Conservation (phyloP, 2,329 filamentous ascomycete species). For the Ciborinia camelliae region DNA sequence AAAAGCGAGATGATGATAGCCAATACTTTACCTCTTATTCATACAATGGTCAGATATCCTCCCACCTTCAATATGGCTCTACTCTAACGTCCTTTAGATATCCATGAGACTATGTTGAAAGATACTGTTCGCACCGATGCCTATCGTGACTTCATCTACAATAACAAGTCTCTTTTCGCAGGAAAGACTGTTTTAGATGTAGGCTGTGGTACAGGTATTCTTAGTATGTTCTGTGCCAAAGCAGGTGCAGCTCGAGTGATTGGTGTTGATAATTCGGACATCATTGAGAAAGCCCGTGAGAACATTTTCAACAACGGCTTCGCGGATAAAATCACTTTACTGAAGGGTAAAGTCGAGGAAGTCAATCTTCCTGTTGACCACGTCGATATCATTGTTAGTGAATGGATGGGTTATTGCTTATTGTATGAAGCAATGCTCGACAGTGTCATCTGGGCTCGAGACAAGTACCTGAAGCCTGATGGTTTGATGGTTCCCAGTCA, state of each 20-base stretch:
- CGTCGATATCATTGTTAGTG: slow-evolving; percentile 92
- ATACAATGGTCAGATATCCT: slow-evolving; percentile 53
- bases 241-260: slow-evolving; percentile 84
- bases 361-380: slow-evolving; percentile 71
- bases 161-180: slow-evolving; percentile 81
- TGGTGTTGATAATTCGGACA: slow-evolving; percentile 88
- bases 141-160: slow-evolving; percentile 93
- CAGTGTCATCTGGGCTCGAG: slow-evolving; percentile 82
- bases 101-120: slow-evolving; percentile 95
- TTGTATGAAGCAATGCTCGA: slow-evolving; percentile 96
- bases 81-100: slow-evolving; percentile 52
- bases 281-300: slow-evolving; percentile 80
- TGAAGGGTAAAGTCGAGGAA: slow-evolving; percentile 86
- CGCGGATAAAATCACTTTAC: slow-evolving; percentile 68
- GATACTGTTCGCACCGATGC: slow-evolving; percentile 83
- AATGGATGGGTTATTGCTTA: slow-evolving; percentile 97
- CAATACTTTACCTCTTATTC: slow-evolving; percentile 64
- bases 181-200: slow-evolving; percentile 88
- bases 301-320: slow-evolving; percentile 82
- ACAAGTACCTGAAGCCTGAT: slow-evolving; percentile 75
- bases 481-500: slow-evolving; percentile 86
- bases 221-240: slow-evolving; percentile 92
- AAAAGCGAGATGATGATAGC: slow-evolving; percentile 51
- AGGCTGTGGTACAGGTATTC: slow-evolving; percentile 80
- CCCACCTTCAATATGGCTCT: slow-evolving; percentile 17